A percentile compares a stretch with the other conserved stretches of the same genome.
Evolutionary conservation across 2,329 filamentous ascomycete genomes (phyloP).

Genomic region (Fusarium tjaetaba): DNA sequence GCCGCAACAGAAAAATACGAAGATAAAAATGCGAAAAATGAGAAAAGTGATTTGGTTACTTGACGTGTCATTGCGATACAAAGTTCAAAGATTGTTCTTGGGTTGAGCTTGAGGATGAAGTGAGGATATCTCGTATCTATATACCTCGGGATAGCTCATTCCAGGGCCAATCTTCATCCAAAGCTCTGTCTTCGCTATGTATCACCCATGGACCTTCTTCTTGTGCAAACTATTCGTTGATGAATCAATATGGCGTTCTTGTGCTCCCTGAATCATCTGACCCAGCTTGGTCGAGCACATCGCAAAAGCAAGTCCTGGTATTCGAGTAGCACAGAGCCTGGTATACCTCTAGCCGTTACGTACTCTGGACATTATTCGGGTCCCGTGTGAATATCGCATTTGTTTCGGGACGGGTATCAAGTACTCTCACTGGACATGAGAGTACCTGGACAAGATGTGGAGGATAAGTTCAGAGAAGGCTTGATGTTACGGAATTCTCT

Average conservation of each 20-base stretch:
- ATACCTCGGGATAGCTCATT: not conserved
- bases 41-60: not conserved
- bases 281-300: not conserved
- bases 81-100: not conserved
- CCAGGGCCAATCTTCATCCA: not conserved
- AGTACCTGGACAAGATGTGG: not conserved
- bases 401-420: not conserved
- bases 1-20: not conserved
- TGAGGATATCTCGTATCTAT: not conserved
- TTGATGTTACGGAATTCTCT: not conserved
- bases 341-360: not conserved
- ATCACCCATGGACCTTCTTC: not conserved
- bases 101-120: not conserved
- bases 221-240: not conserved
- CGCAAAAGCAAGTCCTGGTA: not conserved
- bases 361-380: not conserved
- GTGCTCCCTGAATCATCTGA: not conserved
- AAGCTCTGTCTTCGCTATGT: not conserved
- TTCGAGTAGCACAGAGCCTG: not conserved
- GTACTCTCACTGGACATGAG: not conserved
- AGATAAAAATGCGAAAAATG: not conserved
- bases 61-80: not conserved
- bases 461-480: not conserved
- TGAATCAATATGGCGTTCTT: not conserved
- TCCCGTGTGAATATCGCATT: not conserved